A percentile compares a stretch with the other conserved stretches of the same genome.
These are phyloP conservation scores for Epichloe gansuensis DNA, from an alignment of 2,329 filamentous ascomycete species.

Conservation along the genomic window DNA sequence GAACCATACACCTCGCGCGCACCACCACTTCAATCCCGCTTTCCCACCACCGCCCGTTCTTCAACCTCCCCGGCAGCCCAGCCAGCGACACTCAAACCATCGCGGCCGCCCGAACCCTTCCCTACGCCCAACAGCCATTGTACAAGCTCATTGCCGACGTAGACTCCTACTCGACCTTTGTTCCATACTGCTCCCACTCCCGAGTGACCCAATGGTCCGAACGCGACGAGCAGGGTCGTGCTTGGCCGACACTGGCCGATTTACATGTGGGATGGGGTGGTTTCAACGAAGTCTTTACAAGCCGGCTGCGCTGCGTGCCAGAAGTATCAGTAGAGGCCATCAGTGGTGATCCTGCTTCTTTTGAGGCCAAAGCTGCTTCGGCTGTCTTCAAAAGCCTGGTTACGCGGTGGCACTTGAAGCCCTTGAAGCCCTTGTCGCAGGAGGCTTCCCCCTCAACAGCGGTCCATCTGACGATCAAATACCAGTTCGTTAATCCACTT, in stretches of 20 bases:
- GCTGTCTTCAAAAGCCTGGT: slow-evolving; percentile 53
- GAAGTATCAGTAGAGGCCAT: slow-evolving; percentile 63
- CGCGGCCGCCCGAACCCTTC: slow-evolving; percentile 60
- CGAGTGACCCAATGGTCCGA: slow-evolving; percentile 62
- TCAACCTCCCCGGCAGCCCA: slow-evolving; percentile 12
- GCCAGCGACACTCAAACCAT: slow-evolving; percentile 44
- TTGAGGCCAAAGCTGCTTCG: slow-evolving; percentile 26
- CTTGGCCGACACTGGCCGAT: slow-evolving; percentile 62
- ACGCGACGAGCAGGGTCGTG: slow-evolving; percentile 33
- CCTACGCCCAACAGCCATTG: slow-evolving; percentile 56
- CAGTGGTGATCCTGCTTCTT: slow-evolving; percentile 41
- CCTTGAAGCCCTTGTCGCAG: slow-evolving; percentile 33
- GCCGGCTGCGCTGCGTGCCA: slow-evolving; percentile 64
- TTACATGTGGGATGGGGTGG: slow-evolving; percentile 77
- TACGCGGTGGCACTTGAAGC: slow-evolving; percentile 55
- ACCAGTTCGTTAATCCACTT: slow-evolving; percentile 78
- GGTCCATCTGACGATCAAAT: slow-evolving; percentile 65
- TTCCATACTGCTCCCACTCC: slow-evolving; percentile 79
- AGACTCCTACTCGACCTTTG: slow-evolving; percentile 68
- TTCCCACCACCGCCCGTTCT: slow-evolving; percentile 9
- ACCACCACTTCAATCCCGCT: background rate
- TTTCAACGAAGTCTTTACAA: slow-evolving; percentile 73
- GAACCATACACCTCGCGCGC: background rate
- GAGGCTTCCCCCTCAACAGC: slow-evolving; percentile 38
- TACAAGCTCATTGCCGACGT: slow-evolving; percentile 85